phyloP scores from a whole-genome alignment of 1,139 yeast genomes.

The Pichia sp. region DNA sequence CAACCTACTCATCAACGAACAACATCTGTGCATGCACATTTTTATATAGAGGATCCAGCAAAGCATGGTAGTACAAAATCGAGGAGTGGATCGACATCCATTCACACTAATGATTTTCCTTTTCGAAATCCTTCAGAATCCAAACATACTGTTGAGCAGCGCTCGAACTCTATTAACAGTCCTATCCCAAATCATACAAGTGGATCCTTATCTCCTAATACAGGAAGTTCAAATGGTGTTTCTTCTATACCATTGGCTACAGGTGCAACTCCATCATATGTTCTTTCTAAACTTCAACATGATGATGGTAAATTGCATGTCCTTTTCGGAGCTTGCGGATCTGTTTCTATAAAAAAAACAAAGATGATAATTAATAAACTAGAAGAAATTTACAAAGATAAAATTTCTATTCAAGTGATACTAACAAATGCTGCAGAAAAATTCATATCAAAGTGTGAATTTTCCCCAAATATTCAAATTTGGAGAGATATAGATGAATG shows the following conservation, averaged over 20 bases:
- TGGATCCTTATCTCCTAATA: no score
- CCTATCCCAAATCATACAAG: not conserved
- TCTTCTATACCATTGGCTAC: not conserved
- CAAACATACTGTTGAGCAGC: slow-evolving; percentile 2
- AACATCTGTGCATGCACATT: slow-evolving; percentile 74
- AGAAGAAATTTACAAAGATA: slow-evolving; percentile 69
- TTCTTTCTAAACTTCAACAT: slow-evolving; percentile 42
- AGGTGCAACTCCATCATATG: slow-evolving; percentile 8
- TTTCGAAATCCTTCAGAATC: slow-evolving; percentile 15
- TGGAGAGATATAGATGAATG: slow-evolving; percentile 94
- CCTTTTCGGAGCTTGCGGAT: slow-evolving; percentile 85
- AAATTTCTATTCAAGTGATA: slow-evolving; percentile 71
- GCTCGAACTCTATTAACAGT: slow-evolving; percentile 5
- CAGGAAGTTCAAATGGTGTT: not conserved
- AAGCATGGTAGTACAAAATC: slow-evolving; percentile 41
- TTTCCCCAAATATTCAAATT: slow-evolving; percentile 57
- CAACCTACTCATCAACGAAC: slow-evolving; percentile 39
- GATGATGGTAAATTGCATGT: slow-evolving; percentile 89
- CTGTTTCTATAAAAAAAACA: slow-evolving; percentile 70
- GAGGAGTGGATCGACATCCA: slow-evolving; percentile 31
- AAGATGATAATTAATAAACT: slow-evolving; percentile 67
- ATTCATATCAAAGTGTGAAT: slow-evolving; percentile 54
- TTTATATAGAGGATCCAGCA: slow-evolving; percentile 62
- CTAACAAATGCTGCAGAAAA: slow-evolving; percentile 79
- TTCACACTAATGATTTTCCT: slow-evolving; percentile 17